phyloP scores from a whole-genome alignment of 768 basidiomycete species.

The Pleurotus pulmonarius region DNA sequence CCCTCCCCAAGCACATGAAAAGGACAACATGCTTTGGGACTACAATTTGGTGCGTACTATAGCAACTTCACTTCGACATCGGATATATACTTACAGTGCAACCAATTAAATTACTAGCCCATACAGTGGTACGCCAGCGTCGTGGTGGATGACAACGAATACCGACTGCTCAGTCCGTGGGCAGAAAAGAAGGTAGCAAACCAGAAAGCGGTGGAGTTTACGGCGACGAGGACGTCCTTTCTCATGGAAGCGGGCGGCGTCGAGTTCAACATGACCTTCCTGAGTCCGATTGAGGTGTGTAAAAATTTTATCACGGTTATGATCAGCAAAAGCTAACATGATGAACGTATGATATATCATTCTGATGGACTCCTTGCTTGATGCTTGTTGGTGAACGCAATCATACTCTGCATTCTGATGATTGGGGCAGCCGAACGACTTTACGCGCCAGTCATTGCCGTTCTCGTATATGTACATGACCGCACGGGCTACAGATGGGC shows the following conservation, averaged over 20 bases:
- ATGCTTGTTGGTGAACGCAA: too few relatives aligned
- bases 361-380: too few relatives aligned
- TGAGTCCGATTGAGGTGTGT: slow-evolving; percentile 11
- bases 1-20: not conserved
- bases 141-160: not conserved
- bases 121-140: slow-evolving; percentile 5
- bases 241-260: slow-evolving; percentile 2
- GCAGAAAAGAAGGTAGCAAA: not conserved
- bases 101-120: not conserved
- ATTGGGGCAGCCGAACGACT: slow-evolving; percentile 1
- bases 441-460: slow-evolving; percentile 9
- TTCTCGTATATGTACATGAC: slow-evolving; percentile 9
- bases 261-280: slow-evolving; percentile 10
- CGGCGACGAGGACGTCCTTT: slow-evolving; percentile 7
- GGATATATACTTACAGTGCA: too few relatives aligned
- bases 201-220: slow-evolving; percentile 6
- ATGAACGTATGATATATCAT: too few relatives aligned
- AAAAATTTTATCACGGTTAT: not conserved
- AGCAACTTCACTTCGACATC: not conserved
- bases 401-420: too few relatives aligned
- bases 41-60: not conserved
- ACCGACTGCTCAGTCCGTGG: not conserved
- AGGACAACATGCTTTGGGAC: not conserved
- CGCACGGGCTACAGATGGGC: slow-evolving; percentile 1
- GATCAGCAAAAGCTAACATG: not conserved